A percentile compares a stretch with the other conserved stretches of the same genome.
Evolutionary conservation across 768 basidiomycete genomes (phyloP).

Genomic region (Serendipita sp.): DNA sequence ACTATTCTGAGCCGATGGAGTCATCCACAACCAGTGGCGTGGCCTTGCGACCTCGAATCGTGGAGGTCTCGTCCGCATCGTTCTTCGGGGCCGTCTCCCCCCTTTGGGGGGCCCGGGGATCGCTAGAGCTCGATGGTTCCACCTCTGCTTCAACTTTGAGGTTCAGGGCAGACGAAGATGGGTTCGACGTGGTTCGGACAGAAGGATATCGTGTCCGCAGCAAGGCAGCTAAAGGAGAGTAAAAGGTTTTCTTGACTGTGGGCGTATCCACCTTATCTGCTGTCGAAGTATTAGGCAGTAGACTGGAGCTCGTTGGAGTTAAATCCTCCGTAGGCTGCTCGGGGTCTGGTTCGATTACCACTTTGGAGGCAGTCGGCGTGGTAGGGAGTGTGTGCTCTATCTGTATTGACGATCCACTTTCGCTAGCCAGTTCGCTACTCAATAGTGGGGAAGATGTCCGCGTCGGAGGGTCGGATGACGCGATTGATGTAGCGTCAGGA

Average conservation of each 20-base stretch:
- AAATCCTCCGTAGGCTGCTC: background rate
- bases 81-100: background rate
- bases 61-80: background rate
- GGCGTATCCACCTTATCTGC: background rate
- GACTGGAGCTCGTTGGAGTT: background rate
- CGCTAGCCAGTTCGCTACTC: background rate
- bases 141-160: background rate
- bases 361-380: background rate
- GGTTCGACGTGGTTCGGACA: background rate
- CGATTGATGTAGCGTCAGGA: background rate
- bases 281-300: background rate
- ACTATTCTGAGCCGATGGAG: no score
- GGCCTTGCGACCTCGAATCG: background rate
- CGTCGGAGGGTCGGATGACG: background rate
- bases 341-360: background rate
- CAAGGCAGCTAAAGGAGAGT: conserved; percentile 13
- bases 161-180: background rate
- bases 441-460: background rate
- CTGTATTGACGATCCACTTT: background rate
- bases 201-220: conserved; percentile 42
- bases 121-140: background rate
- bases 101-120: background rate
- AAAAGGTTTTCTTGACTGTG: conserved; percentile 2
- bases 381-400: background rate
- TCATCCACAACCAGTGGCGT: no score